These are phyloP conservation scores for Monosporascus sp. DNA, from an alignment of 2,329 filamentous ascomycete genomes.

Conservation along the genomic window DNA sequence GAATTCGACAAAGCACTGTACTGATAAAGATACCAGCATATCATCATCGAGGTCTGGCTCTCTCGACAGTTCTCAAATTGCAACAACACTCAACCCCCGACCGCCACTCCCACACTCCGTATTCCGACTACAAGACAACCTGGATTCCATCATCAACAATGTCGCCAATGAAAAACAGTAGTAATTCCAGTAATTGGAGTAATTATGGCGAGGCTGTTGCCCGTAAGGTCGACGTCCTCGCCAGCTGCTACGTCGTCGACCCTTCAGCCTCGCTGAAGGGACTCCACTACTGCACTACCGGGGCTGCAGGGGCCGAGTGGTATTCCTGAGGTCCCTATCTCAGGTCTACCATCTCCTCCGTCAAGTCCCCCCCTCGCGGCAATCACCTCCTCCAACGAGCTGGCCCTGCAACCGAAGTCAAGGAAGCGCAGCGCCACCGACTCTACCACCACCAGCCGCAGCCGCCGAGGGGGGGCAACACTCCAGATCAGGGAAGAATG, in stretches of 20 bases:
- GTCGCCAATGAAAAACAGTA: slow-evolving; percentile 67
- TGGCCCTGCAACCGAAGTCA: slow-evolving; percentile 57
- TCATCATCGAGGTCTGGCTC: too few species aligned
- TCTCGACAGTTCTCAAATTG: too few species aligned
- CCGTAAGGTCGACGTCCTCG: slow-evolving; percentile 71
- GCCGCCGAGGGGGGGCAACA: slow-evolving; percentile 84
- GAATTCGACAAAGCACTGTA: too few species aligned
- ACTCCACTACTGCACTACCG: slow-evolving; percentile 94
- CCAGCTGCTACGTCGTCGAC: slow-evolving; percentile 86
- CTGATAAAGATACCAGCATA: too few species aligned
- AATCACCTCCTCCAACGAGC: slow-evolving; percentile 62
- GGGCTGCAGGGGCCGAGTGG: slow-evolving; percentile 82
- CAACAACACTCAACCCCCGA: neutral
- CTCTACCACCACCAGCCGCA: slow-evolving; percentile 33
- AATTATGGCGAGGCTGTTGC: slow-evolving; percentile 66
- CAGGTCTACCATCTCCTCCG: slow-evolving; percentile 78
- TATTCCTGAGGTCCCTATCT: slow-evolving; percentile 88
- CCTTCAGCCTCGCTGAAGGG: slow-evolving; percentile 66
- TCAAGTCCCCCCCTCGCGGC: slow-evolving; percentile 86
- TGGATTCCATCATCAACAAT: slow-evolving; percentile 37
- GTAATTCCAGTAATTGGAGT: slow-evolving; percentile 68
- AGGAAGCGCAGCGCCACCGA: slow-evolving; percentile 33
- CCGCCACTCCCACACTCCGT: slow-evolving; percentile 1
- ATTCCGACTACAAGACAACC: slow-evolving; percentile 9
- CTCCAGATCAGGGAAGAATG: slow-evolving; percentile 97